phyloP scores from a whole-genome alignment of 768 basidiomycete species.

The Lentinula lateritia region DNA sequence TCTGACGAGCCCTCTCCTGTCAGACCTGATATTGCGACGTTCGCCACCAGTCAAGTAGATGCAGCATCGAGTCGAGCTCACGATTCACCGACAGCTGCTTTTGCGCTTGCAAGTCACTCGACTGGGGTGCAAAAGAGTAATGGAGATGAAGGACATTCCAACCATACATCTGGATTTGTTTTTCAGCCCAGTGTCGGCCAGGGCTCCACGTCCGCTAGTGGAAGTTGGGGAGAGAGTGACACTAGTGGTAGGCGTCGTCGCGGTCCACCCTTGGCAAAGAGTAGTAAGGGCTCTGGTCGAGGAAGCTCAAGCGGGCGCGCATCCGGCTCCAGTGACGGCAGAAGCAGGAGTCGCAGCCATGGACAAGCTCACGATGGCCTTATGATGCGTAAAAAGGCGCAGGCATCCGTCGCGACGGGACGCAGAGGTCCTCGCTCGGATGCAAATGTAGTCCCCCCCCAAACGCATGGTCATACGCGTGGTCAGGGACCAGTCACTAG shows the following conservation, averaged over 20 bases:
- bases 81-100: neutral
- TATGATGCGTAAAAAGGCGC: constrained; percentile 5
- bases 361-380: constrained; percentile 1
- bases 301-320: neutral
- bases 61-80: neutral
- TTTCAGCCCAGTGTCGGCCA: constrained; percentile 7
- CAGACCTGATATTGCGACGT: neutral
- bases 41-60: neutral
- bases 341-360: neutral
- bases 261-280: neutral
- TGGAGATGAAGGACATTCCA: neutral
- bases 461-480: neutral
- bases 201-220: constrained; percentile 19
- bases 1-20: neutral
- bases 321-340: neutral
- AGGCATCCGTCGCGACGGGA: neutral
- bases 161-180: neutral
- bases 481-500: neutral
- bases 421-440: neutral
- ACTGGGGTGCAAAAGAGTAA: neutral
- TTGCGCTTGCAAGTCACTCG: neutral
- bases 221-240: constrained; percentile 21
- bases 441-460: neutral
- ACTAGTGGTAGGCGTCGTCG: neutral
- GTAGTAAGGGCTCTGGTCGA: neutral